Conservation (phyloP, 225 moss, liverwort and hornwort species). For the Asterella californica region DNA sequence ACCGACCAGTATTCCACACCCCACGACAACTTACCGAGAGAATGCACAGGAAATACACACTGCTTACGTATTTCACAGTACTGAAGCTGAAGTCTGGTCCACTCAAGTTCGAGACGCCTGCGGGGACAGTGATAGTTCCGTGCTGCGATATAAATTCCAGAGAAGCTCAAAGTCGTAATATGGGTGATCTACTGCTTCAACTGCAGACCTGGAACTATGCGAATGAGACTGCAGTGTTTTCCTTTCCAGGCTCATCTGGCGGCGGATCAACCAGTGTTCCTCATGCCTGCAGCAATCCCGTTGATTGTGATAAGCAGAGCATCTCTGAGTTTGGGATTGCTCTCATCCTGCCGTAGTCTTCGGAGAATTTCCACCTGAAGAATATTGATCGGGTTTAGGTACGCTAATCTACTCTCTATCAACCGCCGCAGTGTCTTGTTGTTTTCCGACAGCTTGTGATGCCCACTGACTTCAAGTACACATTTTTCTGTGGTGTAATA, state of each 20-base stretch:
- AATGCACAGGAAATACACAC: not conserved
- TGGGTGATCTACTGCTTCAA: not conserved
- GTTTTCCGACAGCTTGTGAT: constrained; percentile 78
- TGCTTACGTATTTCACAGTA: not conserved
- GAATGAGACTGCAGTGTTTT: no score
- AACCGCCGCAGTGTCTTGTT: constrained; percentile 81
- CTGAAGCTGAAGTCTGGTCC: not conserved
- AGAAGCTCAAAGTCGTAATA: not conserved
- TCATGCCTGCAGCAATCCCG: constrained; percentile 89
- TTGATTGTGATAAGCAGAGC: constrained; percentile 83
- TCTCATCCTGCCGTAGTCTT: constrained; percentile 68
- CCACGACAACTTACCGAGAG: not conserved
- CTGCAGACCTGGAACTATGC: not conserved
- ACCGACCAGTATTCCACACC: no score
- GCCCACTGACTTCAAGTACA: constrained; percentile 73
- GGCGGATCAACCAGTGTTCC: constrained; percentile 64
- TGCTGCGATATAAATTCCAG: not conserved
- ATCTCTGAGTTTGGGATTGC: constrained; percentile 80
- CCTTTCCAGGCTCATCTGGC: no score
- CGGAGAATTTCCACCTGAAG: constrained; percentile 81
- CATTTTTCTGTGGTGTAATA: constrained; percentile 62
- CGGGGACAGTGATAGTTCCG: not conserved
- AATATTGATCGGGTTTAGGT: constrained; percentile 83
- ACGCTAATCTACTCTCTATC: constrained; percentile 73
- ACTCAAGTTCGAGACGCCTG: not conserved